Evolutionary conservation across 2,329 filamentous ascomycete species (phyloP), one percentile per base, ranked within the genome.

Genomic region (Monilinia fructicola): DNA sequence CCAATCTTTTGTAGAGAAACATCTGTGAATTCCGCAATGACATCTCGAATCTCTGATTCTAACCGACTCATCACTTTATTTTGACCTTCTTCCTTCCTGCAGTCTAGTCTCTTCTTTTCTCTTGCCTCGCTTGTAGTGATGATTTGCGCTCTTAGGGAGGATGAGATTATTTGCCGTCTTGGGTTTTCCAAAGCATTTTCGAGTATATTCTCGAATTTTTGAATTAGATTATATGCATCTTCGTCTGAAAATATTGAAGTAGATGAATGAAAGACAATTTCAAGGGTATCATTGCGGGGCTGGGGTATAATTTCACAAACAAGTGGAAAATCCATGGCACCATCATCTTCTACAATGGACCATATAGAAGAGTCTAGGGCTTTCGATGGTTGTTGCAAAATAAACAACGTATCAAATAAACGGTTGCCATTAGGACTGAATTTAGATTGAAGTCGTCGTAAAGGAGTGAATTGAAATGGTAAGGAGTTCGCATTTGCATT

Each of bases 401-500:
- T 84, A 21, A 97, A 80, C 40, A 97, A 78, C 1, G 90, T 91
- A 74, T 96, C 91, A 75, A 97, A 97, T 0, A 97, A 79, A 16
- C 81, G 82, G 23, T 78, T 78, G 1, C 83, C 81, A 67, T 82
- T 75, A 66, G 77, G 67, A 69, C 78, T 72, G 73, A 80, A 70
- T 71, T 81, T 78, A 1, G 78, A 79, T 72, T 94, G 92, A 18
- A 96, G 87, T 0, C 83, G 84, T 31, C 93, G 85, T 35, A 96
- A 78, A 1, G 92, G 86, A 0, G 89, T 91, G 61, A 96, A 85
- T 69, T 97, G 92, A 71, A 89, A 88, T 0, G 83, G 80, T 23
- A 94, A 72, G 2, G 87, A 78, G 0, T 87, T 81, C 0, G 85
- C 78, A 73, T 91, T 93, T 35, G 86, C 64, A 4, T 55, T 53